Percentiles rank a stretch among this genome's conserved stretches.
phyloP scores from a whole-genome alignment of 1,284 basidiomycete species.

The Fomitiporia mediterranea region DNA sequence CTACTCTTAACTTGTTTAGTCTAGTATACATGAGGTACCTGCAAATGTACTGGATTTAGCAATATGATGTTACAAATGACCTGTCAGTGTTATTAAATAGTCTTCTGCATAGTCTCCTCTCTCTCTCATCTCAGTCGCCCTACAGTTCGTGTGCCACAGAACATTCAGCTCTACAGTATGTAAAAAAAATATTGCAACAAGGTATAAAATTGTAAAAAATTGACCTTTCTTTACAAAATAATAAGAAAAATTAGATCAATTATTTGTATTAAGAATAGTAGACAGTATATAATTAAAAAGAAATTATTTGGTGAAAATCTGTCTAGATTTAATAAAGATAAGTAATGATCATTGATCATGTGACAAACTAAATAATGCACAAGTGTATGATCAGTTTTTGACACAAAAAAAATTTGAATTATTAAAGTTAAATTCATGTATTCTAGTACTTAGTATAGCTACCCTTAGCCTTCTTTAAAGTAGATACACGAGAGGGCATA shows the following conservation, averaged over 20 bases:
- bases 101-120: too few species aligned
- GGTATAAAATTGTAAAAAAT: background rate
- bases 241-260: too few species aligned
- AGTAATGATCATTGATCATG: background rate
- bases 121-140: too few species aligned
- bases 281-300: background rate
- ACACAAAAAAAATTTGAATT: background rate
- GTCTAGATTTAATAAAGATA: background rate
- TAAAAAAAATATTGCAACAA: background rate
- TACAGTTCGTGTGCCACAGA: too few species aligned
- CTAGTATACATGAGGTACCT: too few species aligned
- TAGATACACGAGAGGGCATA: conserved; percentile 23
- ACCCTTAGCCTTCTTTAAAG: conserved; percentile 23
- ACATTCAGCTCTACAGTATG: too few species aligned
- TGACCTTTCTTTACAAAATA: background rate
- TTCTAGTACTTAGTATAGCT: conserved; percentile 26
- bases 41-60: too few species aligned
- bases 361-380: background rate
- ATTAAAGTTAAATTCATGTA: background rate
- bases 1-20: too few species aligned
- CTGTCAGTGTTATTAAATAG: too few species aligned
- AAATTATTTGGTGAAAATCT: background rate
- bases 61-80: too few species aligned
- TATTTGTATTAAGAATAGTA: background rate
- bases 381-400: background rate